phyloP scores from a whole-genome alignment of 2,329 filamentous ascomycete genomes.

The Monascus ruber region DNA sequence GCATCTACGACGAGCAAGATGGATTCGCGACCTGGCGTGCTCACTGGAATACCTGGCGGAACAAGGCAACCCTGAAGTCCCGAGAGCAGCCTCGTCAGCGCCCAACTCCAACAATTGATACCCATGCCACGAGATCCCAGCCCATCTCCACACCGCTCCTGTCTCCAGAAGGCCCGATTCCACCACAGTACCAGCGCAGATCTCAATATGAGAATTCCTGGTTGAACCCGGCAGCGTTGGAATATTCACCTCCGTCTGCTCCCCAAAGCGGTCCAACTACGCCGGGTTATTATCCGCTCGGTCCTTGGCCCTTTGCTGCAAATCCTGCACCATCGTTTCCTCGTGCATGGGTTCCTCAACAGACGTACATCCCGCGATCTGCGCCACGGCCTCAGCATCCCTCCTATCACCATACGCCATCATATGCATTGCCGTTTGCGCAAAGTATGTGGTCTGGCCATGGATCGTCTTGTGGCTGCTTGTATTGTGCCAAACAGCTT shows the following conservation, averaged over 20 bases:
- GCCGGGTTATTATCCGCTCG: conserved; percentile 35
- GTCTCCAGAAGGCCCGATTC: conserved; percentile 38
- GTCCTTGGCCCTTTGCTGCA: conserved; percentile 29
- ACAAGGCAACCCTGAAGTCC: conserved; percentile 36
- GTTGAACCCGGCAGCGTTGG: conserved; percentile 37
- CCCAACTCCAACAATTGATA: conserved; percentile 51
- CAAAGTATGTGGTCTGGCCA: conserved; percentile 38
- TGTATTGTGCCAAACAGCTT: conserved; percentile 38
- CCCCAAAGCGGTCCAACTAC: conserved; percentile 38
- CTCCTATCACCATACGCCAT: conserved; percentile 38
- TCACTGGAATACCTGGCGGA: conserved; percentile 55
- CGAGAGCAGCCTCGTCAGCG: conserved; percentile 34
- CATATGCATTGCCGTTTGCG: conserved; percentile 36
- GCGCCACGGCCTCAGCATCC: conserved; percentile 34
- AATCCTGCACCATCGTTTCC: conserved; percentile 32
- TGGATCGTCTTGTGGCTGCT: conserved; percentile 36
- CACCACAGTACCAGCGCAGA: conserved; percentile 39
- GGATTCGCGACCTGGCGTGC: conserved; percentile 56
- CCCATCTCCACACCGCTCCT: conserved; percentile 39
- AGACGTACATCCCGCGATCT: conserved; percentile 23
- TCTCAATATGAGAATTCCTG: conserved; percentile 39
- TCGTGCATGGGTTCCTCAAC: conserved; percentile 26
- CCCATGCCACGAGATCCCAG: conserved; percentile 46
- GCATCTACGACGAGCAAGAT: conserved; percentile 60
- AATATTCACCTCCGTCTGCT: conserved; percentile 41